Evolutionary conservation across 176 grass and related monocot genomes (phyloP).

Genomic region (Pontederia crassipes): DNA sequence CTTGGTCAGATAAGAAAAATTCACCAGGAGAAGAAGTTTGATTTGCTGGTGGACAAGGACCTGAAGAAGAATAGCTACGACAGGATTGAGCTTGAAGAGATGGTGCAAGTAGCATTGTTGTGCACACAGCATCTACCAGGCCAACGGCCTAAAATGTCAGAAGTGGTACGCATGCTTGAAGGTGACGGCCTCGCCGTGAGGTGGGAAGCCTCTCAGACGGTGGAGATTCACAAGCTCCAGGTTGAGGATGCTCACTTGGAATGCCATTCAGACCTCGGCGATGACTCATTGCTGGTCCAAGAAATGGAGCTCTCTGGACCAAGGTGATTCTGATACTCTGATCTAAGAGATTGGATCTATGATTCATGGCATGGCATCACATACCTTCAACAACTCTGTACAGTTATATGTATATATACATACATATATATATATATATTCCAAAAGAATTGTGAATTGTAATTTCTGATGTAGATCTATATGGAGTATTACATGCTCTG

Average conservation of each 20-base stretch:
- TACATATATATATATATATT: no score
- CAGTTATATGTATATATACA: no score
- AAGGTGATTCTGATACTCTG: slow-evolving; percentile 31
- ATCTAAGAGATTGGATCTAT: no score
- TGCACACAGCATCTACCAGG: slow-evolving; percentile 77
- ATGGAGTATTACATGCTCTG: no score
- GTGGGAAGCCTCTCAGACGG: slow-evolving; percentile 71
- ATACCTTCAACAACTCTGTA: no score
- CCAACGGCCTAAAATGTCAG: slow-evolving; percentile 72
- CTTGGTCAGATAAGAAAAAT: slow-evolving; percentile 79
- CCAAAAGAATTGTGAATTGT: no score
- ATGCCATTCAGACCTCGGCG: slow-evolving; percentile 57
- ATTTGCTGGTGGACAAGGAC: slow-evolving; percentile 63
- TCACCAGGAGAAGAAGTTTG: slow-evolving; percentile 80
- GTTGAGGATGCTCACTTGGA: slow-evolving; percentile 45
- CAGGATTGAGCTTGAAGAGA: slow-evolving; percentile 75
- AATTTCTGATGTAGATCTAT: no score
- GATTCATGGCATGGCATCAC: no score
- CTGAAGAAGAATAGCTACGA: slow-evolving; percentile 39
- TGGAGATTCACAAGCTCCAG: slow-evolving; percentile 46
- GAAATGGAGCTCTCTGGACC: slow-evolving; percentile 85
- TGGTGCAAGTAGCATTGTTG: slow-evolving; percentile 73
- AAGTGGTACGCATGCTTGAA: slow-evolving; percentile 93
- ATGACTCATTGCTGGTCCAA: slow-evolving; percentile 79
- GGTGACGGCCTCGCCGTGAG: slow-evolving; percentile 76